Evolutionary conservation across 257 asterid genomes (phyloP), one percentile per base, ranked within the genome.

Genomic region (Solanum sitiens): DNA sequence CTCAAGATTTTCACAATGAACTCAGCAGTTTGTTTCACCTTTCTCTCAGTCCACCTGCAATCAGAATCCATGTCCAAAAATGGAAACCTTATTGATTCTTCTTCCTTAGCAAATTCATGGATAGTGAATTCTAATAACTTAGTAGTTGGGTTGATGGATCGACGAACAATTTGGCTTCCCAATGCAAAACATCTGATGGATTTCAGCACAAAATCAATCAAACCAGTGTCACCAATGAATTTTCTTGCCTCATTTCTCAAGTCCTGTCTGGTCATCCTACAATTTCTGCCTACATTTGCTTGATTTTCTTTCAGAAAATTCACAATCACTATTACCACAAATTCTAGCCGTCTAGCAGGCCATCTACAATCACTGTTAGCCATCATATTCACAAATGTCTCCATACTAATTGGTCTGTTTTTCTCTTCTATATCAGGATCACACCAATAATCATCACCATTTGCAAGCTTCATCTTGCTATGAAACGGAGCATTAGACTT

Each of bases 191-290:
- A 92, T 71, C 88, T 93, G 90, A 96, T 91, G 14, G 97, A 95
- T 83, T 95, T 96, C 20, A 95, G 94, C 87, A 96, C 98, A 80
- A 92, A 96, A 89, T 95, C 99, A 44, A 96, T 96, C 93, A 96
- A 89, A 84, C 99, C 98, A 20, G 98, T 96, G 89, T 96, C 99
- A 39, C 99, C 99, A 27, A 96, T 91, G 21, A 91, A 84, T 83
- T 90, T 90, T 70, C 98, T 89, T 10, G 95, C 92, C 88, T 90
- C 93, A 44, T 94, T 94, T 65, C 98, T 93, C 86, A 96, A 87
- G 50, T 93, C 97, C 47, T 95, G 92, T 91, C 99, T 90, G 12
- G 95, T 89, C 89, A 95, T 83, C 14, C 94, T 87, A 59, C 83
- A 83, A 68, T 85, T 89, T 30, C 86, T 89, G 40, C 70, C 88